Base-by-base conservation (phyloP, 2,329 filamentous ascomycete genomes). In the Tolypocladium ovalisporum region DNA sequence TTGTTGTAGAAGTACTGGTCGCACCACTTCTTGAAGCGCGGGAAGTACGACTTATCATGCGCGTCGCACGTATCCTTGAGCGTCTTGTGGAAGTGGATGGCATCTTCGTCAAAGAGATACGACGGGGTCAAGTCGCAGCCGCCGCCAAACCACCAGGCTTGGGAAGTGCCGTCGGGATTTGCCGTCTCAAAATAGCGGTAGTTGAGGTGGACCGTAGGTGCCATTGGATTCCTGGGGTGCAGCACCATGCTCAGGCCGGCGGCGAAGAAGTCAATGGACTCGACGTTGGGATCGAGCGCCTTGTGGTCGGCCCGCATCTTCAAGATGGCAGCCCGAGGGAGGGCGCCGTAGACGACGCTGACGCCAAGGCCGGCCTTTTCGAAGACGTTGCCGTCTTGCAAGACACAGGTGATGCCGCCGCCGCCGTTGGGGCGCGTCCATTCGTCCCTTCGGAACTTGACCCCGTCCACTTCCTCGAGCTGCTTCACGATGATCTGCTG, bases 111-210 rank as follows among this genome's bases (percentile, higher is more conserved):
- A 74, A 96, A 97, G 36, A 99, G 83, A 70, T 97, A 99, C 42
- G 82, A 85, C 0, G 94, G 94, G 15, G 94, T 99, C 64, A 99
- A 75, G 73, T 99, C 94, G 56, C 90, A 92, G 57, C 94, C 94
- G 54, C 94, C 94, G 62, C 94, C 94, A 67, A 96, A 99, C 94
- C 94, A 99, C 93, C 94, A 99, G 9, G 91, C 88, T 62, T 93
- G 90, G 55, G 80, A 86, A 63, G 80, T 88, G 49, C 89, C 90
- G 65, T 93, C 87, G 10, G 88, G 83, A 66, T 93, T 88, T 60
- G 89, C 88, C 1, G 94, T 99, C 77, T 99, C 94, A 69, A 99
- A 99, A 75, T 99, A 99, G 58, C 94, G 86, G 79, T 97, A 97
- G 78, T 99, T 99, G 65, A 99, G 81, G 72, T 99, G 94, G 22